Evolutionary conservation across 768 basidiomycete genomes (phyloP), one percentile per base, ranked within the genome.

Genomic region (Pulveroboletus sp.): DNA sequence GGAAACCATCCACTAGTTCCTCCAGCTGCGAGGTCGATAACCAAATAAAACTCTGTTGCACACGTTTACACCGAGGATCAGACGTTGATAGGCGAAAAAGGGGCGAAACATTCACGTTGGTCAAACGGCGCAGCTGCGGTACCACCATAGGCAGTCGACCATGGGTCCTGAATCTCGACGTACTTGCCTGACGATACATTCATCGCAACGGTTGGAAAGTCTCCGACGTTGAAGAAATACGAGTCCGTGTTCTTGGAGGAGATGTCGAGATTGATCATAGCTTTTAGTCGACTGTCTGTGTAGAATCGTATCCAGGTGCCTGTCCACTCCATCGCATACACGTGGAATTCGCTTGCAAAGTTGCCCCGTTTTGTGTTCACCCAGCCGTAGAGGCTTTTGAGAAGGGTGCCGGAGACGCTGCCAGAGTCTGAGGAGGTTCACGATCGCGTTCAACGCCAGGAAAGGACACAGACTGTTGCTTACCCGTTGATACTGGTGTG

Each of bases 11-110:
- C 91, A 56, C 80, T 89, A 33, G 87, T 90, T 2, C 84, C 83
- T 9, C 92, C 92, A 9, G 80, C 89, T 2, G 83, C 89, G 32
- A 93, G 77, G 64, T 88, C 79, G 62, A 94, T 70, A 59, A 90
- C 81, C 24, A 93, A 69, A 69, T 89, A 93, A 68, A 94, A 93
- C 15, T 82, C 84, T 82, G 49, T 35, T 12, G 8, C 11, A n/a
- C 17, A n/a, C 60, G 53, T 46, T 30, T 62, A 6, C 15, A 31
- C 24, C 10, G 59, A 36, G 6, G 5, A 4, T 51, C 27, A 39
- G 43, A n/a, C 12, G 24, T 31, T 30, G 49, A 45, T 28, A 41
- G 30, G 8, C 15, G 46, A 45, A 31, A 8, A 27, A 40, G 3
- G 14, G 6, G 2, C 8, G 11, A 14, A 4, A 15, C 10, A 54